These are phyloP conservation scores for Aspergillus chevalieri DNA, from an alignment of 2,329 filamentous ascomycete genomes.

Conservation along the genomic window DNA sequence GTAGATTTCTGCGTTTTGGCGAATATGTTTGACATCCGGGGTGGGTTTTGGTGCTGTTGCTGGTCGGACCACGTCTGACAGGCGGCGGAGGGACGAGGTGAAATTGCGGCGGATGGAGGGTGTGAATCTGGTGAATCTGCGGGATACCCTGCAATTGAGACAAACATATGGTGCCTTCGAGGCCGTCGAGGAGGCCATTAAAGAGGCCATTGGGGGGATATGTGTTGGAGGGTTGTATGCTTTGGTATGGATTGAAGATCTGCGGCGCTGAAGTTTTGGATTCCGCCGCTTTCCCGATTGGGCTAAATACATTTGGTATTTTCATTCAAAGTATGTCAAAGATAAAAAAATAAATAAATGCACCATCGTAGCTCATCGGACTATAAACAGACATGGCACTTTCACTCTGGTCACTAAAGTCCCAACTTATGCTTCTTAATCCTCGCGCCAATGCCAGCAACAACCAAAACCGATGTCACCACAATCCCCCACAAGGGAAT, in stretches of 20 bases:
- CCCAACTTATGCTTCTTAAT: constrained; percentile 73
- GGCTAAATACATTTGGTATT: not conserved
- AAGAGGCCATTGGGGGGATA: not conserved
- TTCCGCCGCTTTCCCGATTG: not conserved
- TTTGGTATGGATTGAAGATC: not conserved
- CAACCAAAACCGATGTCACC: constrained; percentile 58
- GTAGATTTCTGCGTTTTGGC: constrained; percentile 73
- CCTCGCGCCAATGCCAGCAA: constrained; percentile 68
- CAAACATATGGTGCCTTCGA: constrained; percentile 26
- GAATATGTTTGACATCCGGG: constrained; percentile 84
- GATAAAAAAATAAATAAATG: no score
- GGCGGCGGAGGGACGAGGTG: constrained; percentile 14
- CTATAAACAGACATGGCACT: not conserved
- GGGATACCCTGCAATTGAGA: constrained; percentile 25
- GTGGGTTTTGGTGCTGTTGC: constrained; percentile 70
- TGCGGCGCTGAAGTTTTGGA: not conserved
- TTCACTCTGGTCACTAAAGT: not conserved
- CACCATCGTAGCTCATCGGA: not conserved
- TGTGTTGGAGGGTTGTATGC: not conserved
- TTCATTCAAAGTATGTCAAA: not conserved
- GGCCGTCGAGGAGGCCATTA: constrained; percentile 14
- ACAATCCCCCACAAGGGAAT: constrained; percentile 72
- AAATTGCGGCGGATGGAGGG: constrained; percentile 15
- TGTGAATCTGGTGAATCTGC: constrained; percentile 8
- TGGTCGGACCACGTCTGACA: constrained; percentile 44